These are phyloP conservation scores for Pseudocercospora fuligena DNA, from an alignment of 2,329 filamentous ascomycete species.

Conservation along the genomic window DNA sequence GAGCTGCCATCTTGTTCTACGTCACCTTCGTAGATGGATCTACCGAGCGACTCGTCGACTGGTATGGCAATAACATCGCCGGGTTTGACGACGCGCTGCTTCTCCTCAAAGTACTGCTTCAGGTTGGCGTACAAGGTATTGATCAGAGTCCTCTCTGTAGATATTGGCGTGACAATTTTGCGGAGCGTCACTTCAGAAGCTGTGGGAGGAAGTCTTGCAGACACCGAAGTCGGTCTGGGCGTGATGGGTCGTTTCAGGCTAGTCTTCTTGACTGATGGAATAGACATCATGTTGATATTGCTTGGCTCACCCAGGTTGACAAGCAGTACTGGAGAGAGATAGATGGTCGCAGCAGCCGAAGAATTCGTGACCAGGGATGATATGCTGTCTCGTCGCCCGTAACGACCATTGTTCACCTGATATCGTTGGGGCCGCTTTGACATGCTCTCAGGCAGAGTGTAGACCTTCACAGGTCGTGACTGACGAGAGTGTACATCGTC, in stretches of 20 bases:
- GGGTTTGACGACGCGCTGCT: conserved; percentile 78
- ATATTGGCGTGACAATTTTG: conserved; percentile 86
- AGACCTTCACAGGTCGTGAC: conserved; percentile 87
- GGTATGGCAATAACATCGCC: conserved; percentile 89
- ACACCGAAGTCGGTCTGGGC: conserved; percentile 39
- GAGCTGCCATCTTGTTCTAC: conserved; percentile 71
- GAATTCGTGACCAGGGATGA: conserved; percentile 52
- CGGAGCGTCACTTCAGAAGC: conserved; percentile 83
- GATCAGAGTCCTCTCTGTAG: conserved; percentile 83
- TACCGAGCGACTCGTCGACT: conserved; percentile 83
- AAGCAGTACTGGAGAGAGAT: conserved; percentile 83
- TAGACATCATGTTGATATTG: conserved; percentile 77
- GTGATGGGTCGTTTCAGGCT: conserved; percentile 48
- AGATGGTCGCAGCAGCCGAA: conserved; percentile 66
- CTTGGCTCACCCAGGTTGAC: conserved; percentile 81
- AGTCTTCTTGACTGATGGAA: conserved; percentile 47
- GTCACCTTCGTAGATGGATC: conserved; percentile 74
- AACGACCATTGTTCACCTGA: conserved; percentile 55
- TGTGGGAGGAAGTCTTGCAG: conserved; percentile 59
- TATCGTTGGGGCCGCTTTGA: conserved; percentile 60
- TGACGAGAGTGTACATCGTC: conserved; percentile 66
- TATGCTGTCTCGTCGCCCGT: conserved; percentile 59
- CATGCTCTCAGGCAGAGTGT: conserved; percentile 78
- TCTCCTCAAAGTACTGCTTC: conserved; percentile 85
- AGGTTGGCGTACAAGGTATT: conserved; percentile 83